Conservation (phyloP, 768 basidiomycete species). For the Daedalea quercina region DNA sequence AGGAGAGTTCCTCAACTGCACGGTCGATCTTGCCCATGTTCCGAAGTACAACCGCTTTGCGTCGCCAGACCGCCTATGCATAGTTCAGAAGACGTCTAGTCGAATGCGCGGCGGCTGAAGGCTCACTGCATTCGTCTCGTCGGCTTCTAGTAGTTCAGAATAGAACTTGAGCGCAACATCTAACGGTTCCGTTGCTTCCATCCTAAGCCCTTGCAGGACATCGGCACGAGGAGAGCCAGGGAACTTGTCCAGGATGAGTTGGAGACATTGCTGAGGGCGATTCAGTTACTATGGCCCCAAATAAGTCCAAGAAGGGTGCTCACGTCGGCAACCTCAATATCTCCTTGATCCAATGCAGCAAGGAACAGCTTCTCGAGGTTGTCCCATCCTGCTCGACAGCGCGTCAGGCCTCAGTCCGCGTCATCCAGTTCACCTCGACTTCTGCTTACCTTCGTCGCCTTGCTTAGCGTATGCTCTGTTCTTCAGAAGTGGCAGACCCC, state of each 20-base stretch:
- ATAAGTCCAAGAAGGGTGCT: conserved; percentile 15
- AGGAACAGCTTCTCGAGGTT: conserved; percentile 76
- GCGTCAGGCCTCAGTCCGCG: background rate
- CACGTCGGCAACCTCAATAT: conserved; percentile 71
- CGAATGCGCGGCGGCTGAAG: background rate
- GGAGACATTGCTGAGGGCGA: conserved; percentile 49
- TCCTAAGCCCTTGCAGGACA: conserved; percentile 68
- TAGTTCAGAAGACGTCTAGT: too few species aligned
- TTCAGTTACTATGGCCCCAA: background rate
- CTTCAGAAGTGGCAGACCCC: conserved; percentile 25
- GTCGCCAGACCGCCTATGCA: conserved; percentile 64
- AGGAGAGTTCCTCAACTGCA: conserved; percentile 64
- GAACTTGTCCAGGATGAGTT: conserved; percentile 58
- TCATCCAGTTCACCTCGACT: background rate
- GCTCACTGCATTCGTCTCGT: conserved; percentile 68
- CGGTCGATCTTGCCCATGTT: conserved; percentile 54
- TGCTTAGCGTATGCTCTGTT: conserved; percentile 20
- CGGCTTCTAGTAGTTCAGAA: conserved; percentile 48
- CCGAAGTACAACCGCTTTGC: conserved; percentile 69
- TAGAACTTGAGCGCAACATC: conserved; percentile 59
- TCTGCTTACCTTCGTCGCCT: conserved; percentile 25
- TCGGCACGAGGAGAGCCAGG: conserved; percentile 76
- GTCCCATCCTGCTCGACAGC: conserved; percentile 53
- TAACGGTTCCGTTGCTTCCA: conserved; percentile 60
- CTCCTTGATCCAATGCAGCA: conserved; percentile 72